Base-by-base conservation (phyloP, 176 grass and related monocot species). In the Eragrostis curvula region DNA sequence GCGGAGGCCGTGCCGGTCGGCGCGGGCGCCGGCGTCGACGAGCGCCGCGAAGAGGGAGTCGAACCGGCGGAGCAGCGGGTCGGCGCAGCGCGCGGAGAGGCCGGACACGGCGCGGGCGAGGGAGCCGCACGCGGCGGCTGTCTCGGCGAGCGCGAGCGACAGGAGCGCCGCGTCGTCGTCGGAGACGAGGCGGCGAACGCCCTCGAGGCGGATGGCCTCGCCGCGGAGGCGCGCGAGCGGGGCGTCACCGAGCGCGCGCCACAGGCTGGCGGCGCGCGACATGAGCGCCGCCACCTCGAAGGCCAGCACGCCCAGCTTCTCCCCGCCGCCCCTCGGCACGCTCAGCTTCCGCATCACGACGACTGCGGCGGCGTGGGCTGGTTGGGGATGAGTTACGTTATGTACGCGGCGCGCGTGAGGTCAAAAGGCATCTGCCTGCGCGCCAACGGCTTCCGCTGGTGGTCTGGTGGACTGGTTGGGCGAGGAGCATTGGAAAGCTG, bases 221-320 rank as follows among this genome's bases (percentile, higher is more conserved):
- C 47, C 69, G 1, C 77, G 75, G 49, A 97, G 86, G 1, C 81
- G 76, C 17, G 68, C 29, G 6, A 97, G 12, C 18, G 68, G 41
- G 12, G 24, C 81, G 68, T 85, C 88, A 9, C 48, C 76, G 63
- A 97, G 83, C 77, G 85, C 78, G 81, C 89, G 74, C 95, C 95
- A 97, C 8, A 97, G 90, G 6, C 83, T 71, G 0, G 88, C 80
- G 13, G 83, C 81, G 17, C 83, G 83, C 0, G 83, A 92, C 90
- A 97, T 92, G 24, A 92, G 89, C 18, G 87, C 65, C 0, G 89
- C 89, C 64, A 87, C 87, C 85, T 97, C 94, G 66, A 97, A 83
- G 4, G 89, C 69, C 30, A 90, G 30, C 30, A 90, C 86, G 0
- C 87, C 89, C 40, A 97, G 55, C 74, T 39, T 83, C 62, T 74